Base-by-base conservation (phyloP, 495 filamentous ascomycete genomes). In the Mytilinidion resinicola region DNA sequence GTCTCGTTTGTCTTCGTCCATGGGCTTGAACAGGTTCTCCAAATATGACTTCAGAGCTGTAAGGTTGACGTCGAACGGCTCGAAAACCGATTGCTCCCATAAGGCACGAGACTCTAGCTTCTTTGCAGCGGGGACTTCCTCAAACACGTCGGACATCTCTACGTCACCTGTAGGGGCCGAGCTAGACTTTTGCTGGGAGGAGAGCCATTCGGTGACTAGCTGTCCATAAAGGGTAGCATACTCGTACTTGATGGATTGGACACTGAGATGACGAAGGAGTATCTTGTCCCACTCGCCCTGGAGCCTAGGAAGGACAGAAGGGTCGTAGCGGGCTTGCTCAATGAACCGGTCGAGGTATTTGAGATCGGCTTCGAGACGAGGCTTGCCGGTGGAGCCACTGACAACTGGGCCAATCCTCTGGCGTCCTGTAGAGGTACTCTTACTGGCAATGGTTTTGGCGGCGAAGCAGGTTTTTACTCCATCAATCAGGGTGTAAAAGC, bases 171-270 rank as follows among this genome's bases (percentile, higher is more conserved):
- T 19, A 11, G 19, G 3, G 12, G 44, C 3, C 2, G 37, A 11
- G 1, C 37, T 25, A 14, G 21, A 25, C 44, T 60, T 64, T 14
- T 63, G 35, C 46, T 60, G 47, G 0, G 71, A 55, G 64, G 65
- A 5, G 57, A 87, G 67, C 83, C 84, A 87, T 62, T 88, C 82
- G 0, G 78, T 85, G 12, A 87, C 79, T 41, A 87, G 65, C 47
- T 77, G 70, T 48, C 77, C 82, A 62, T 85, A 87, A 17, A 87
- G 75, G 14, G 76, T 71, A 0, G 82, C 82, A 67, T 86, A 85
- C 47, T 84, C 72, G 51, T 81, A 80, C 50, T 80, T 82, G 35
- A 78, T 62, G 33, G 81, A 77, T 59, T 85, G 75, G 15, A 72
- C 67, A 14, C 73, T 69, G 6, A 82, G 68, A 35, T 78, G 74